Evolutionary conservation across 306 rosid species (phyloP).

Genomic region (Trifolium dubium): DNA sequence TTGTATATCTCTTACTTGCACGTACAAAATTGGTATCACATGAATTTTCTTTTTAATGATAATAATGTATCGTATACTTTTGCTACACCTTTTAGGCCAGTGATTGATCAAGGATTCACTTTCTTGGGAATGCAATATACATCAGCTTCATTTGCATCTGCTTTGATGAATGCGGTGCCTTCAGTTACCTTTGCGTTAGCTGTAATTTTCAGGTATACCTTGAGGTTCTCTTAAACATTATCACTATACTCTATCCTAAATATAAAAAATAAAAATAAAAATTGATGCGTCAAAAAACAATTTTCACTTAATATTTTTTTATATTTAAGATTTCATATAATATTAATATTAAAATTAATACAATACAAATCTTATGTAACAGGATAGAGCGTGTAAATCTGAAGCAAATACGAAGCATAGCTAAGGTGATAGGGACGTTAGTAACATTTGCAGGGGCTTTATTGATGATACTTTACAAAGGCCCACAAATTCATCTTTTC

Average conservation of each 20-base stretch:
- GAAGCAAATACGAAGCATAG: slow-evolving; percentile 56
- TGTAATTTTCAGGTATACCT: slow-evolving; percentile 54
- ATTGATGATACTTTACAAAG: slow-evolving; percentile 76
- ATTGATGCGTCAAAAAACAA: too few relatives aligned
- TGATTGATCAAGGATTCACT: slow-evolving; percentile 72
- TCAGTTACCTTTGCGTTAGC: slow-evolving; percentile 72
- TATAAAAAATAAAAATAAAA: too few relatives aligned
- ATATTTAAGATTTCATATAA: too few relatives aligned
- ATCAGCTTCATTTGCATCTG: slow-evolving; percentile 74
- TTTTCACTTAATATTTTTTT: too few relatives aligned
- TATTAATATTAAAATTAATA: too few relatives aligned
- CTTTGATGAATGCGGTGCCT: slow-evolving; percentile 71
- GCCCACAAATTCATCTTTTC: slow-evolving; percentile 60
- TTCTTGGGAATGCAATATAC: slow-evolving; percentile 76
- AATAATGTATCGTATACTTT: background rate
- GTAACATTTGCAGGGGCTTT: slow-evolving; percentile 67
- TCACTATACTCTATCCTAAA: too few relatives aligned
- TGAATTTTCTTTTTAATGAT: background rate
- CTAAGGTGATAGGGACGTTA: slow-evolving; percentile 64
- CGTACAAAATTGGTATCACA: background rate
- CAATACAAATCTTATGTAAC: too few relatives aligned
- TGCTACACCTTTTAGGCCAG: slow-evolving; percentile 55
- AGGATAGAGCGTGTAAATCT: slow-evolving; percentile 54
- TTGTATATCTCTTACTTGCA: background rate
- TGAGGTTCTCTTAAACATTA: background rate